A percentile compares a stretch with the other conserved stretches of the same genome.
Conservation (phyloP, 1,284 basidiomycete species). For the Leccinum solheimii region DNA sequence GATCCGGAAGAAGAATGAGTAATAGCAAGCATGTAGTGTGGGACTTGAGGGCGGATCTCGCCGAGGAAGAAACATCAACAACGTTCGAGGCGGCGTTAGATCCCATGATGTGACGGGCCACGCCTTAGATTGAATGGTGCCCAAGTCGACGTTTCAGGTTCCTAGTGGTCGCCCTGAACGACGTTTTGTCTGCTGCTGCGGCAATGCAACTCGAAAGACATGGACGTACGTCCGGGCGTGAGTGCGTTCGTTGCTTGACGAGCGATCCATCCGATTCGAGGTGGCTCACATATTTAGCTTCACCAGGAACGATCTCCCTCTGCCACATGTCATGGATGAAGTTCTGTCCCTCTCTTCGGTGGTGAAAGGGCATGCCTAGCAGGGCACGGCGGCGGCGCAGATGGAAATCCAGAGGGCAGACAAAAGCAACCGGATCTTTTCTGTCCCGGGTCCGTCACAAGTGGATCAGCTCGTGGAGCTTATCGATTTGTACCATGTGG, state of each 20-base stretch:
- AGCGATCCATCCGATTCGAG: neutral
- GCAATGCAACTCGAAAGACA: constrained; percentile 9
- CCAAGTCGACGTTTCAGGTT: constrained; percentile 18
- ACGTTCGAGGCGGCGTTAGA: constrained; percentile 27
- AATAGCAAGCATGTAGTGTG: neutral
- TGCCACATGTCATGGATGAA: constrained; percentile 6
- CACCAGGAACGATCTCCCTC: neutral
- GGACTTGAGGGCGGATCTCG: constrained; percentile 34
- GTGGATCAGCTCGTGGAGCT: constrained; percentile 2
- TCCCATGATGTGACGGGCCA: neutral
- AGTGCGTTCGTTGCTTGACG: neutral
- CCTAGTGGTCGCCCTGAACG: neutral
- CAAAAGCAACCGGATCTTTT: constrained; percentile 8
- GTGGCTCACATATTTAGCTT: neutral
- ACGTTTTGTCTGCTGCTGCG: constrained; percentile 4
- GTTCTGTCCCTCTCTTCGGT: neutral
- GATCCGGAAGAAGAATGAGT: constrained; percentile 23
- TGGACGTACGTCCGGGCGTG: constrained; percentile 1
- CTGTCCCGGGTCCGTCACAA: constrained; percentile 19
- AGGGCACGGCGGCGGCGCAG: neutral
- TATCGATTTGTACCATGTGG: constrained; percentile 23
- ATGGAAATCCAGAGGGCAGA: neutral
- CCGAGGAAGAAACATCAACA: constrained; percentile 8
- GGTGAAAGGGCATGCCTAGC: neutral
- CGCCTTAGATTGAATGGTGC: neutral